Percentiles rank a stretch among this genome's conserved stretches.
Evolutionary conservation across 1,284 basidiomycete genomes (phyloP).

Genomic region (Cerrena zonata): DNA sequence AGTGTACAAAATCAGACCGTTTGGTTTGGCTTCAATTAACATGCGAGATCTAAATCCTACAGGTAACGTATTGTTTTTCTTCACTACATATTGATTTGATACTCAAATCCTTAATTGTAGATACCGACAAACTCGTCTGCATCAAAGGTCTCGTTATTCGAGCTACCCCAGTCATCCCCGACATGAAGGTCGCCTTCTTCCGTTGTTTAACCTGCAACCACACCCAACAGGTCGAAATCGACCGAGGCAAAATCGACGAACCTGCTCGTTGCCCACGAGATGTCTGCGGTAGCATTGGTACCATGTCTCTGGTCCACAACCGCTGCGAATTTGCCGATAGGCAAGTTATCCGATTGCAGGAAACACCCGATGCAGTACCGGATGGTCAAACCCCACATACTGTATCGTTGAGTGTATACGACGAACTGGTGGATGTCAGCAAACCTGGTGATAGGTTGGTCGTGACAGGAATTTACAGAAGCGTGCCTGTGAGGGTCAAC

Average conservation of each 20-base stretch:
- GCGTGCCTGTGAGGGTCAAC: conserved; percentile 89
- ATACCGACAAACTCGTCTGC: conserved; percentile 92
- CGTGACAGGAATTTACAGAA: conserved; percentile 91
- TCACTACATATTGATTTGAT: not conserved
- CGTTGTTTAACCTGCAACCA: conserved; percentile 94
- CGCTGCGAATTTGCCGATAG: conserved; percentile 93
- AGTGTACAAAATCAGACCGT: conserved; percentile 90
- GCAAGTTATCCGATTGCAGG: conserved; percentile 91
- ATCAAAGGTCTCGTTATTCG: conserved; percentile 97
- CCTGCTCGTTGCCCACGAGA: conserved; percentile 88
- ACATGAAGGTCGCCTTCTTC: conserved; percentile 99
- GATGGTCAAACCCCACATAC: conserved; percentile 98
- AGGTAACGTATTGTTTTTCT: conserved; percentile 44
- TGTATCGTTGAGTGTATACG: conserved; percentile 91
- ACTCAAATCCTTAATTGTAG: conserved; percentile 48
- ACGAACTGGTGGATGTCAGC: conserved; percentile 90
- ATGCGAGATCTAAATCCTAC: conserved; percentile 89
- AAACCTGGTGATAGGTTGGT: conserved; percentile 93
- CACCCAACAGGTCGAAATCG: conserved; percentile 91
- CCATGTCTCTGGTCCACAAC: conserved; percentile 95
- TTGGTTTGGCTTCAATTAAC: conserved; percentile 76
- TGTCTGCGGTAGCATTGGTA: conserved; percentile 80
- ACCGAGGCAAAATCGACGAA: conserved; percentile 92
- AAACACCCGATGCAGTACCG: conserved; percentile 95
- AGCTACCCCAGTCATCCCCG: conserved; percentile 94